Base-by-base conservation (phyloP, 208 protist genomes). In the Leishmania gerbilli region DNA sequence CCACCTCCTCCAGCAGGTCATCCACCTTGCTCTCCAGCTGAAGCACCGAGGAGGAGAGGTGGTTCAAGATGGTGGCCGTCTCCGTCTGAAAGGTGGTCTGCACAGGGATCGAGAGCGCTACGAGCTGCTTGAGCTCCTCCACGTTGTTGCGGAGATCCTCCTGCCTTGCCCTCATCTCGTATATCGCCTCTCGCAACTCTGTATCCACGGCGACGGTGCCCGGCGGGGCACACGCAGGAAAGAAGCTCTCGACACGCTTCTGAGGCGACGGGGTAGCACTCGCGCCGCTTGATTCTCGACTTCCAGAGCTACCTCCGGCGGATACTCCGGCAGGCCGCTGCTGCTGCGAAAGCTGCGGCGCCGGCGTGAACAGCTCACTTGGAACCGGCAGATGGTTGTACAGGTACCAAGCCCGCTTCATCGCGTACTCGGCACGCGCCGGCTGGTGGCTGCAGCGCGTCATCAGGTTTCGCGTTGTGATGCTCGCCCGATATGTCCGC, bases 401-500 rank as follows among this genome's bases (percentile, higher is more conserved):
- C 24, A 96, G 64, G 79, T 95, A 91, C 93, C 95, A 98, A 31
- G 92, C 92, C 1, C 92, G 93, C 84, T 96, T 96, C 93, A 98
- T 96, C 37, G 78, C 82, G 79, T 96, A 97, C 91, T 98, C 93
- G 9, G 88, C 88, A 0, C 95, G 91, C 34, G 68, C 76, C 3
- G 93, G 88, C 79, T 97, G 88, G 79, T 98, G 92, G n/a, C 86
- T 92, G 84, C 95, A 98, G 13, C 95, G 95, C 64, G 93, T 85
- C 53, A 98, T 88, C 17, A 98, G 82, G 77, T 98, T 97, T 34
- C 95, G 87, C 5, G 92, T 96, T 7, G 95, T 98, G 83, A 98
- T 88, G 77, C 93, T 96, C 31, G 89, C 91, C 27, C 95, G 93
- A 81, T 96, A 96, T 13, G 69, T 80, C 11, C 94, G 93, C 19